Evolutionary conservation across 371 early-diverging fungal species (phyloP), one percentile per base, ranked within the genome.

Genomic region (Mucor ambiguus): DNA sequence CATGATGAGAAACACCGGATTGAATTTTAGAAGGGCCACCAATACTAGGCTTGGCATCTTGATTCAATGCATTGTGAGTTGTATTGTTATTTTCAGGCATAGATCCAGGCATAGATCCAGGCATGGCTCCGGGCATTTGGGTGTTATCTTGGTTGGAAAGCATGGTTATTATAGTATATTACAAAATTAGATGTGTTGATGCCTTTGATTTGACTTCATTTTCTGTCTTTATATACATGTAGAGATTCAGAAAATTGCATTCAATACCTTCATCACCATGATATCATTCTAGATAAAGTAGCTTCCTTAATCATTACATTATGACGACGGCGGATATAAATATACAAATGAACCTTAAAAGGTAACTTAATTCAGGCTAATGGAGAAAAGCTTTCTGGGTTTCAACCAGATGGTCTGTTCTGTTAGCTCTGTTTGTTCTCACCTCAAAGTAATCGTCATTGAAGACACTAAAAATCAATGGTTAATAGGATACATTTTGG

Each of bases 221-320:
- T 35, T 59, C 33, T 24, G n/a, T 28, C 35, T 28, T 41, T 59
- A 41, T 41, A 28, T 35, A 52, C 54, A 16, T 52, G 54, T 12
- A 29, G 54, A 28, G 29, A 52, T 29, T 16, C 24, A 28, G 9
- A 52, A n/a, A 58, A 37, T 35, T 24, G 11, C 20, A 4, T 9
- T 33, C 20, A 35, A 58, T 22, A 60, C 43, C 20, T 22, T n/a
- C 60, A 60, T 60, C 60, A 60, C 60, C 29, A 60, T 60, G 60
- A 60, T 60, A 60, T 60, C 60, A 60, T 44, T 60, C 58, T 3
- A 49, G 35, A 32, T 38, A 38, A 28, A 43, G 30, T 58, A 38
- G 2, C 7, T 38, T 38, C 3, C 20, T 37, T 33, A 9, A 33
- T 9, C 35, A 35, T 16, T 37, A 16, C 22, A 24, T 14, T n/a